Percentiles rank a stretch among this genome's conserved stretches.
Conservation (phyloP, 805 yeast species). For the Candida michaelii region DNA sequence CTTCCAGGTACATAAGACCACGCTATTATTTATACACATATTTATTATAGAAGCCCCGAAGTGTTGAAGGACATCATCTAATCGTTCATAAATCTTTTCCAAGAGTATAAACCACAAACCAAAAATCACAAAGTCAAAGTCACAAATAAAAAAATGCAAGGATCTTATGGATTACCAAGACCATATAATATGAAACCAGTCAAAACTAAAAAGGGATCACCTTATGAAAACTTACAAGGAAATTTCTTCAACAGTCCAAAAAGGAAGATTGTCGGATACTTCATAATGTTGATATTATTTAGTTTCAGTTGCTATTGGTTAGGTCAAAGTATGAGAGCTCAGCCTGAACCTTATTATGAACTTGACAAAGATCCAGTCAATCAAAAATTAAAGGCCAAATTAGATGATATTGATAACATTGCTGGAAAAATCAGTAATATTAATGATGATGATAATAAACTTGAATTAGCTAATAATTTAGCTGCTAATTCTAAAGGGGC, state of each 20-base stretch:
- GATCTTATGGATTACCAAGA: constrained; percentile 45
- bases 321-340: constrained; percentile 34
- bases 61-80: neutral
- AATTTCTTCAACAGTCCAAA: constrained; percentile 36
- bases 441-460: constrained; percentile 29
- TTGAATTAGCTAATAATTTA: constrained; percentile 38
- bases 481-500: constrained; percentile 41
- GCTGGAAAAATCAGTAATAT: constrained; percentile 11
- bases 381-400: constrained; percentile 18
- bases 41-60: no score
- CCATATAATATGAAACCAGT: constrained; percentile 48
- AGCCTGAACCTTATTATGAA: constrained; percentile 28
- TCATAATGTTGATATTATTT: constrained; percentile 33
- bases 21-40: no score
- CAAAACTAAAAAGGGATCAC: constrained; percentile 31
- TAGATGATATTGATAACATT: constrained; percentile 22
- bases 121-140: neutral
- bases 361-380: constrained; percentile 9
- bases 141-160: constrained; percentile 33
- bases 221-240: constrained; percentile 32
- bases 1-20: no score
- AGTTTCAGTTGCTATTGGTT: constrained; percentile 37
- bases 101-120: no score
- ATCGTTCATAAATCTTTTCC: no score
- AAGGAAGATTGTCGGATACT: constrained; percentile 39